Base-by-base conservation (phyloP, 1,284 basidiomycete species). In the Naganishia cerealis region DNA sequence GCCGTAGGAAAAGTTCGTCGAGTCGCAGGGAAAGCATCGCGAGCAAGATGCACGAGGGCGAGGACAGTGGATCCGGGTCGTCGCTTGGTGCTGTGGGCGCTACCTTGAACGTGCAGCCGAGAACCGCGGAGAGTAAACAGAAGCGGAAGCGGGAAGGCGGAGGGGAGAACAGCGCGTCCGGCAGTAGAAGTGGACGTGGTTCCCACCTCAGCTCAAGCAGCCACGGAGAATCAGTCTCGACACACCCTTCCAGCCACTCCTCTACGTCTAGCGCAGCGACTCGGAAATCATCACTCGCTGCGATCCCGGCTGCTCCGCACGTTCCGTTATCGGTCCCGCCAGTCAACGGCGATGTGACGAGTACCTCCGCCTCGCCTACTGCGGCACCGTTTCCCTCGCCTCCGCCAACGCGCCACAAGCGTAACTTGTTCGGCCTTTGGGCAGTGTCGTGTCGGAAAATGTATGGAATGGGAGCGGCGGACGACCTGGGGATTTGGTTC, bases 401-500 rank as follows among this genome's bases (percentile, higher is more conserved):
- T 33, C 29, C 29, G 24, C 43, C 43, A 16, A 13, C 10, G 7
- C 46, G 21, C 18, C 46, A 50, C 18, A 52, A 52, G 36, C 46
- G 48, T 3, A 62, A 62, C 36, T 26, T 62, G 48, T 24, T 62
- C 12, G 59, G 59, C 9, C 52, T 52, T 26, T 62, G 59, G 59
- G 59, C 59, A 6, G 46, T 62, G 12, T 46, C 46, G 15, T 62
- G 59, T 39, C 59, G 59, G 15, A 62, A 62, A 46, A 62, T 65
- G 52, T 65, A 65, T 39, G 54, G 62, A 24, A 65, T 65, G 54
- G 52, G 52, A 5, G n/a, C 62, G 7, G 10, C 54, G 29, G 54
- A 65, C 24, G 62, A 65, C 16, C 52, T 65, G 16, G 62, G 54
- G 13, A 65, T 54, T 13, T 56, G 54, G 62, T 56, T 65, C 21